Conservation (phyloP, 495 filamentous ascomycete genomes). For the Venustampulla echinocandica region DNA sequence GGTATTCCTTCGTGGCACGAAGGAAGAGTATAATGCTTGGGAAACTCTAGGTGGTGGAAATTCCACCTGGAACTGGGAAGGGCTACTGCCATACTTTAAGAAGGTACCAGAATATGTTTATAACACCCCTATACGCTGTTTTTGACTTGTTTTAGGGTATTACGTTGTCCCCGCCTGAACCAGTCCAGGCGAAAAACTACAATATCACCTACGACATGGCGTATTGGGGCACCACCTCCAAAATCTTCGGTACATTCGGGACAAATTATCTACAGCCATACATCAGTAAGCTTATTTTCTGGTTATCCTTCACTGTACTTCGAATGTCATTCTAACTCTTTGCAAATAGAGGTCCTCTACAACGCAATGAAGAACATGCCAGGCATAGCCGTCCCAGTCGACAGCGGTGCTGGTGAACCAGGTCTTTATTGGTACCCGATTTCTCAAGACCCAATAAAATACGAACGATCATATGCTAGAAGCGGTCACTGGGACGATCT, state of each 20-base stretch:
- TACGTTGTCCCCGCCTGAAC: neutral
- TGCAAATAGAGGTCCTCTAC: neutral
- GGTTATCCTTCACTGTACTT: neutral
- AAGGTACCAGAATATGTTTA: neutral
- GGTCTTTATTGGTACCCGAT: neutral
- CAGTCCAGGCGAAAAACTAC: neutral
- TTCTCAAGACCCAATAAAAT: neutral
- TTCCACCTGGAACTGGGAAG: neutral
- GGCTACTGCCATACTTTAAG: neutral
- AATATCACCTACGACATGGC: neutral
- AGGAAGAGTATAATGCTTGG: neutral
- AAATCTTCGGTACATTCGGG: neutral
- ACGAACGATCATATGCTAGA: neutral
- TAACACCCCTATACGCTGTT: too few species aligned
- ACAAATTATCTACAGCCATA: neutral
- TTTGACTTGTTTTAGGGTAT: neutral
- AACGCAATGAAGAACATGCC: neutral
- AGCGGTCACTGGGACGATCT: neutral
- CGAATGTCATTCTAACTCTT: neutral
- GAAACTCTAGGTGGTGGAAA: neutral
- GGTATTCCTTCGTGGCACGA: neutral
- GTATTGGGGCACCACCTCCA: neutral
- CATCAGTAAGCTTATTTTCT: neutral
- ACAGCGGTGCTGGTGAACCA: neutral
- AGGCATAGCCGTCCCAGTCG: neutral